phyloP scores from a whole-genome alignment of 192 early-diverging fungal genomes.

The Linderina pennispora region DNA sequence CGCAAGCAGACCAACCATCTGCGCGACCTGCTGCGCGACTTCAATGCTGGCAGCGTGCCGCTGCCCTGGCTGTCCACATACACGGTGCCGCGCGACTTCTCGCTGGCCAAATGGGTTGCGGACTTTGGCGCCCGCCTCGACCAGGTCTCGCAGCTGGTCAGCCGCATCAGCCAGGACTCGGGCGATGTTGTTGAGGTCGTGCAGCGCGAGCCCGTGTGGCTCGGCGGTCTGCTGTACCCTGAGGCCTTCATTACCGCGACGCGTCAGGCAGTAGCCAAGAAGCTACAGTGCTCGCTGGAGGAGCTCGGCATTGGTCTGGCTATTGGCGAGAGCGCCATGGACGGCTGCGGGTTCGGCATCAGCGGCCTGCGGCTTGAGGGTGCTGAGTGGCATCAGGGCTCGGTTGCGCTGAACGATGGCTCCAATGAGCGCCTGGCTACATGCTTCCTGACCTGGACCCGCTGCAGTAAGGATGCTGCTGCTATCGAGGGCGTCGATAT shows the following conservation, averaged over 20 bases:
- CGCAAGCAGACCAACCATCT: slow-evolving; percentile 84
- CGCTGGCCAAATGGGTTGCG: slow-evolving; percentile 63
- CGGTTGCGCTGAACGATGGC: slow-evolving; percentile 38
- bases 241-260: slow-evolving; percentile 92
- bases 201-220: slow-evolving; percentile 55
- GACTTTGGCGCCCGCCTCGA: slow-evolving; percentile 67
- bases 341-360: slow-evolving; percentile 11
- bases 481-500: slow-evolving; percentile 24
- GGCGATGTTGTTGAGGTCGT: slow-evolving; percentile 10
- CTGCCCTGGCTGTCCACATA: slow-evolving; percentile 49
- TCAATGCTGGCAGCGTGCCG: slow-evolving; percentile 69
- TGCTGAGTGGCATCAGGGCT: slow-evolving; percentile 22
- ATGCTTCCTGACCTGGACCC: slow-evolving; percentile 36
- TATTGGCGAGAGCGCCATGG: slow-evolving; percentile 8
- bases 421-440: slow-evolving; percentile 17
- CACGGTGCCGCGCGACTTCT: slow-evolving; percentile 45
- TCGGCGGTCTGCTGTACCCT: slow-evolving; percentile 83
- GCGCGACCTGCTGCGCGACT: slow-evolving; percentile 60
- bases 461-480: no score
- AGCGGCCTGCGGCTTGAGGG: slow-evolving; percentile 49
- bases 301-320: slow-evolving; percentile 58
- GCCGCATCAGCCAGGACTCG: slow-evolving; percentile 8
- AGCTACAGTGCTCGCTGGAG: slow-evolving; percentile 71
- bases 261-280: slow-evolving; percentile 76
- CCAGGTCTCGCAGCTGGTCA: slow-evolving; percentile 53